Evolutionary conservation across 2,329 filamentous ascomycete species (phyloP).

Genomic region (Fusarium pininemorale): DNA sequence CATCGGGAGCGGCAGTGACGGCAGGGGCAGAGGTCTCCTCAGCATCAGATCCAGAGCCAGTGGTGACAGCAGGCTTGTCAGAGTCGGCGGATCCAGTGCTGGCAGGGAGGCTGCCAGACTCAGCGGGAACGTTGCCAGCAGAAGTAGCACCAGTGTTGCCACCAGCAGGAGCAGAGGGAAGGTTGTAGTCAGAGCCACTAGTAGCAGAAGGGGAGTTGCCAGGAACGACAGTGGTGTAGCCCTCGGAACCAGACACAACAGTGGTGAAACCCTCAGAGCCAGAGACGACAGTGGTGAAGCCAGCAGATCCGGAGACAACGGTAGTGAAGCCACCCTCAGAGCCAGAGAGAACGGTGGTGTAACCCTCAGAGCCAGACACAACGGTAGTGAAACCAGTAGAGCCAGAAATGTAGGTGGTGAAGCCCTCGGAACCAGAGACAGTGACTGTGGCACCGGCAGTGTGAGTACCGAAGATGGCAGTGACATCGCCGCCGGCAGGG

Average conservation of each 20-base stretch:
- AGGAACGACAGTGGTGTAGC: background rate
- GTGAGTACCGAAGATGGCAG: slow-evolving; percentile 23
- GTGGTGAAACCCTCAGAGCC: slow-evolving; percentile 16
- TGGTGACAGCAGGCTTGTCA: slow-evolving; percentile 1
- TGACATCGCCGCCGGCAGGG: slow-evolving; percentile 6
- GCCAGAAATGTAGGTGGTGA: slow-evolving; percentile 4
- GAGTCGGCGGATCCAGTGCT: background rate
- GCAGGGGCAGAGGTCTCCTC: slow-evolving; percentile 11
- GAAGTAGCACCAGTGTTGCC: background rate
- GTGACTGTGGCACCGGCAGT: background rate
- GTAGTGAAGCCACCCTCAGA: slow-evolving; percentile 15
- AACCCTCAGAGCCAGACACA: background rate
- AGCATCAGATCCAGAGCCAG: slow-evolving; percentile 2
- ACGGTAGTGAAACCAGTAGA: slow-evolving; percentile 1
- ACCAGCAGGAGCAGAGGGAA: background rate
- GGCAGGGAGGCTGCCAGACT: slow-evolving; percentile 12
- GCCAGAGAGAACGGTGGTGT: slow-evolving; percentile 7
- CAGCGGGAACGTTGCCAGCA: background rate
- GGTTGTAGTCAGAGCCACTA: background rate
- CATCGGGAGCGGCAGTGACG: slow-evolving; percentile 15
- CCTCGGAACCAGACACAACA: background rate
- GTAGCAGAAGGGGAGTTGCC: background rate
- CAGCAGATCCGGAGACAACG: slow-evolving; percentile 8
- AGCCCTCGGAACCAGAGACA: slow-evolving; percentile 1
- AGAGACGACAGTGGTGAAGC: slow-evolving; percentile 8